Base-by-base conservation (phyloP, 129 eudicot species). In the Saposhnikovia divaricata region DNA sequence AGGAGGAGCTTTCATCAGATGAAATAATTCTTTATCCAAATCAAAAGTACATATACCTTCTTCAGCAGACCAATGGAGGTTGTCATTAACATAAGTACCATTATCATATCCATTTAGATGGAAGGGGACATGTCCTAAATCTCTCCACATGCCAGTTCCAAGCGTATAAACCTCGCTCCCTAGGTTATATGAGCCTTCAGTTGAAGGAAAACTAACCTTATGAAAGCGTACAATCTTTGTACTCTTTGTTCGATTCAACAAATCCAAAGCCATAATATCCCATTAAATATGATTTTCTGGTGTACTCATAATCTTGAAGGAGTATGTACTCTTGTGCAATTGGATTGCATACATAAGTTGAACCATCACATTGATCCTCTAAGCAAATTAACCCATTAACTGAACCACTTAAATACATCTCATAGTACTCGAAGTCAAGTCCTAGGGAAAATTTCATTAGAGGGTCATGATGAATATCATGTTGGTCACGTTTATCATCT, bases 61-160 rank as follows among this genome's bases (percentile, higher is more conserved):
- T 23, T 11, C 13, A 21, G 81, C 59, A 44, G 82, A 13, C 84
- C 84, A 82, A 21, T 80, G 84, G 28, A 86, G 76, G 40, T 80
- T 82, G 1, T 74, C 80, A 6, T 42, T 63, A 31, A 80, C 55
- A 70, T 51, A 76, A 1, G 19, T 4, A 53, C 61, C 61, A 18
- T 1, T 53, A 21, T 21, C 63, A 21, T 6, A 1, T 19, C 27
- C 63, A 37, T 39, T 43, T 34, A 76, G 38, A 6, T 10, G 45
- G 4, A 72, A 76, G 14, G 66, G 66, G 43, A 68, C 72, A 39
- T 51, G 61, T 3, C 81, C 81, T n/a, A 82, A 66, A 39, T 57
- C 71, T 77, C 91, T 82, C 91, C 88, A 87, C 43, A 74, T 73
- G 13, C 83, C 81, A 7, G 85, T 82, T 63, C 89, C 87, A 78